Conservation (phyloP, 2,329 filamentous ascomycete genomes). For the Penicillium sp. region DNA sequence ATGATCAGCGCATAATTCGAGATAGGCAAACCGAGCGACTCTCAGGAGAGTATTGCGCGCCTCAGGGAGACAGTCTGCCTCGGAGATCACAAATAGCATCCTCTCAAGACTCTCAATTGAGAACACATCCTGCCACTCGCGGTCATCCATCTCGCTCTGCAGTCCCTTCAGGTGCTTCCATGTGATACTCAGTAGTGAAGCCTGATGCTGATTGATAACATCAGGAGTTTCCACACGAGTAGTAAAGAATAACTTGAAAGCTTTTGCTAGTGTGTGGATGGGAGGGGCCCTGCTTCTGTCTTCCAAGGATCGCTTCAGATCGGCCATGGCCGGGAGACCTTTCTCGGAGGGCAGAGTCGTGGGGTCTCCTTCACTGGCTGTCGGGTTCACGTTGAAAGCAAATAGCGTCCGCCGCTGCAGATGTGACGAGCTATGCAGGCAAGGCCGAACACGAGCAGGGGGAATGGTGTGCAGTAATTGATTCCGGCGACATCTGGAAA, state of each 20-base stretch:
- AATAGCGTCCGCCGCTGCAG: conserved; percentile 33
- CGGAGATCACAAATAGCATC: conserved; percentile 40
- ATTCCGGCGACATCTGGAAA: conserved; percentile 36
- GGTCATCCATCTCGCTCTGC: conserved; percentile 30
- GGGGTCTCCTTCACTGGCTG: conserved; percentile 53
- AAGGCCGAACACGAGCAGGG: conserved; percentile 30
- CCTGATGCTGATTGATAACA: conserved; percentile 64
- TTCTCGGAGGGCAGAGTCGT: conserved; percentile 56
- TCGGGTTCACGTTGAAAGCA: conserved; percentile 31
- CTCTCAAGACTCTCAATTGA: conserved; percentile 41
- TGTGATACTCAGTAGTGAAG: conserved; percentile 58
- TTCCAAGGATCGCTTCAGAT: conserved; percentile 62
- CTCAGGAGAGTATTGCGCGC: conserved; percentile 40
- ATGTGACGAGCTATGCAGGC: conserved; percentile 37
- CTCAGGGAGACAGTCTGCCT: conserved; percentile 36
- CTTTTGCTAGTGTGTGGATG: conserved; percentile 60
- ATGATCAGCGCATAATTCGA: conserved; percentile 38
- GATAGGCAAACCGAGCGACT: conserved; percentile 40
- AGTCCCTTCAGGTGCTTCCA: conserved; percentile 57
- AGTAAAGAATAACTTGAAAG: conserved; percentile 63
- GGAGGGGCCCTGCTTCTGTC: conserved; percentile 64
- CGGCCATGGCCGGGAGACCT: conserved; percentile 69
- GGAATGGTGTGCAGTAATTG: conserved; percentile 33
- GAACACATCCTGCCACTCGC: conserved; percentile 38
- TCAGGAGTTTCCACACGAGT: conserved; percentile 50